A percentile compares a stretch with the other conserved stretches of the same genome.
These are phyloP conservation scores for Pythium plurisporium DNA, from an alignment of 352 stramenopile species.

Conservation along the genomic window DNA sequence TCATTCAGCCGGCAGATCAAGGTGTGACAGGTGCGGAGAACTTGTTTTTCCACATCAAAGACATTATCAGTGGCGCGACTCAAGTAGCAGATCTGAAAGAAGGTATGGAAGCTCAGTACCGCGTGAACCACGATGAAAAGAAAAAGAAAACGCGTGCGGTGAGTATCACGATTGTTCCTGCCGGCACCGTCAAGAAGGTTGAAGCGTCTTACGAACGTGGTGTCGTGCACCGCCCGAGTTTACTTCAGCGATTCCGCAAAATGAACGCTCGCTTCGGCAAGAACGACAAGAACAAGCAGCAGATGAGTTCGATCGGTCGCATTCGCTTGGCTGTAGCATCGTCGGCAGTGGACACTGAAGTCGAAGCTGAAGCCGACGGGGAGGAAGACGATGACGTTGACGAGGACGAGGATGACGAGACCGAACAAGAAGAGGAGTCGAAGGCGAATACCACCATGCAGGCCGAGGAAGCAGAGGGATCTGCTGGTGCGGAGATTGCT, in stretches of 20 bases:
- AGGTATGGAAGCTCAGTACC: slow-evolving; percentile 68
- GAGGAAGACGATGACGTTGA: slow-evolving; percentile 24
- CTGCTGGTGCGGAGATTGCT: not conserved
- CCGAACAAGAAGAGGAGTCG: slow-evolving; percentile 17
- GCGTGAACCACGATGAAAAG: slow-evolving; percentile 55
- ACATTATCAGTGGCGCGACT: slow-evolving; percentile 48
- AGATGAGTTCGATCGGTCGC: slow-evolving; percentile 44
- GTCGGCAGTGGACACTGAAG: not conserved
- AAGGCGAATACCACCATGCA: not conserved
- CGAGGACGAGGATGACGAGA: slow-evolving; percentile 18
- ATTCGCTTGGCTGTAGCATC: slow-evolving; percentile 34
- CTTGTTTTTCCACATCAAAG: slow-evolving; percentile 80
- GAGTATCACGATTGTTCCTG: slow-evolving; percentile 41
- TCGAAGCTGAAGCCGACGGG: not conserved
- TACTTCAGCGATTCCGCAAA: slow-evolving; percentile 47
- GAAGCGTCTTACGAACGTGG: slow-evolving; percentile 34
- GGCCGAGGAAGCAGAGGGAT: slow-evolving; percentile 6
- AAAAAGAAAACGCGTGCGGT: slow-evolving; percentile 67
- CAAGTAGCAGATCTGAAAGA: slow-evolving; percentile 50
- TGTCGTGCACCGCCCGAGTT: slow-evolving; percentile 58
- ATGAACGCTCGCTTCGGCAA: slow-evolving; percentile 29
- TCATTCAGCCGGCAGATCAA: slow-evolving; percentile 56
- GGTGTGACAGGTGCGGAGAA: slow-evolving; percentile 43
- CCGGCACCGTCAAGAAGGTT: slow-evolving; percentile 54
- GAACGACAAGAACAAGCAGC: slow-evolving; percentile 31